Base-by-base conservation (phyloP, 495 filamentous ascomycete genomes). In the Trichoderma parareesei region DNA sequence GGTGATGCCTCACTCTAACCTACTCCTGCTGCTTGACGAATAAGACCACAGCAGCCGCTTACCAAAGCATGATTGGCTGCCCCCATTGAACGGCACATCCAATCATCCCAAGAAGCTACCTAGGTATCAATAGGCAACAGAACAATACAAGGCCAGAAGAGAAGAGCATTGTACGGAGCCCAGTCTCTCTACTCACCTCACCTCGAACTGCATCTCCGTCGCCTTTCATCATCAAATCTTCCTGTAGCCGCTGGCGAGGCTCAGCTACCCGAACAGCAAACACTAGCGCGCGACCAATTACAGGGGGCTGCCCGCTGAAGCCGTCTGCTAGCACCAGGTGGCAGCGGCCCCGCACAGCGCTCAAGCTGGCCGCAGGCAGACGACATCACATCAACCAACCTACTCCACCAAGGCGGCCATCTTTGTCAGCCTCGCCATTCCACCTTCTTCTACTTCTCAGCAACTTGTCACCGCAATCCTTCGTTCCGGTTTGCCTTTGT, bases 401-500 rank as follows among this genome's bases (percentile, higher is more conserved):
- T 57, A 35, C 53, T 57, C 53, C 53, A 57, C 53, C 53, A 57
- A 35, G 33, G 53, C 48, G n/a, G 43, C n/a, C 53, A 57, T 57
- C 53, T 57, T 57, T 57, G 53, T 57, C 53, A 57, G 53, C 53
- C 53, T 57, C 53, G 53, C 53, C 53, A 57, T 57, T 57, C 53
- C 53, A 57, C 53, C 53, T 57, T 20, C 53, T 57, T 57, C 53
- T 57, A 57, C 53, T 8, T 57, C 18, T 57, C 53, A 57, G 20
- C 20, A 37, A 37, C 53, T 20, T 8, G 53, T 57, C 27, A 57
- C 53, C 53, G 53, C 53, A 57, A 11, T 4, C 46, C 27, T 57
- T 2, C 53, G 53, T 57, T 57, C 27, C 53, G 53, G 35, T 57
- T 57, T 57, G 3, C 13, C 18, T 37, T 55, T 55, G 5, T 4